Percentiles rank a stretch among this genome's conserved stretches.
Evolutionary conservation across 2,329 filamentous ascomycete species (phyloP).

Genomic region (Fusarium xyrophilum): DNA sequence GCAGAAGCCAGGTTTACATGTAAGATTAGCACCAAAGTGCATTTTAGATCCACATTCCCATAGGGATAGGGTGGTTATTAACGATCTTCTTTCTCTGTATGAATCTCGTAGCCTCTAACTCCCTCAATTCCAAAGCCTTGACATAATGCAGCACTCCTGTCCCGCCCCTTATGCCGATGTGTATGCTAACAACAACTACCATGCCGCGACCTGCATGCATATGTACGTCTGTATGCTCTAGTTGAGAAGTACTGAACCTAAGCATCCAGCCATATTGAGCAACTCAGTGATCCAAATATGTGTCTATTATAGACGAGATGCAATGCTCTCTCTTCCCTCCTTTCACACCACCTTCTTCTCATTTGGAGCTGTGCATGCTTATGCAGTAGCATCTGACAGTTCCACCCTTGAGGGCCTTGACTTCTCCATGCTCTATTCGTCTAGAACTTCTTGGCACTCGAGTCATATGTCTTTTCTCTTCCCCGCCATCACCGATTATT

Average conservation of each 20-base stretch:
- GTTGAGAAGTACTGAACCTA: slow-evolving; percentile 33
- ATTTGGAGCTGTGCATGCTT: background rate
- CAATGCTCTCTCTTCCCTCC: background rate
- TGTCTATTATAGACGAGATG: slow-evolving; percentile 28
- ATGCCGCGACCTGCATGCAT: background rate
- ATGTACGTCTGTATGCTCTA: slow-evolving; percentile 23
- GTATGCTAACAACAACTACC: slow-evolving; percentile 23
- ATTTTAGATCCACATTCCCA: slow-evolving; percentile 21
- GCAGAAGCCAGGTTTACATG: slow-evolving; percentile 23
- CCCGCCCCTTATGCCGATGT: slow-evolving; percentile 14
- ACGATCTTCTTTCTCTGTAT: slow-evolving; percentile 21
- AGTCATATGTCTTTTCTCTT: slow-evolving; percentile 20
- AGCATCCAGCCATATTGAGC: slow-evolving; percentile 21
- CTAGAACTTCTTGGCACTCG: slow-evolving; percentile 12
- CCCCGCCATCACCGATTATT: slow-evolving; percentile 34
- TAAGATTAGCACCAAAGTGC: slow-evolving; percentile 29
- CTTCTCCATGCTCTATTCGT: slow-evolving; percentile 1
- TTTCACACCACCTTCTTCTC: slow-evolving; percentile 10
- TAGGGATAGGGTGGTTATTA: slow-evolving; percentile 16
- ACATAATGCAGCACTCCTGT: slow-evolving; percentile 13
- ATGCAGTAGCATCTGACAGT: background rate
- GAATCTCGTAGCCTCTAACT: slow-evolving; percentile 4
- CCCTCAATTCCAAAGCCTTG: background rate
- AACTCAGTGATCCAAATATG: slow-evolving; percentile 32
- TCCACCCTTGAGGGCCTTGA: background rate